A percentile compares a stretch with the other conserved stretches of the same genome.
Conservation (phyloP, 2,329 filamentous ascomycete genomes). For the Colletotrichum lini region DNA sequence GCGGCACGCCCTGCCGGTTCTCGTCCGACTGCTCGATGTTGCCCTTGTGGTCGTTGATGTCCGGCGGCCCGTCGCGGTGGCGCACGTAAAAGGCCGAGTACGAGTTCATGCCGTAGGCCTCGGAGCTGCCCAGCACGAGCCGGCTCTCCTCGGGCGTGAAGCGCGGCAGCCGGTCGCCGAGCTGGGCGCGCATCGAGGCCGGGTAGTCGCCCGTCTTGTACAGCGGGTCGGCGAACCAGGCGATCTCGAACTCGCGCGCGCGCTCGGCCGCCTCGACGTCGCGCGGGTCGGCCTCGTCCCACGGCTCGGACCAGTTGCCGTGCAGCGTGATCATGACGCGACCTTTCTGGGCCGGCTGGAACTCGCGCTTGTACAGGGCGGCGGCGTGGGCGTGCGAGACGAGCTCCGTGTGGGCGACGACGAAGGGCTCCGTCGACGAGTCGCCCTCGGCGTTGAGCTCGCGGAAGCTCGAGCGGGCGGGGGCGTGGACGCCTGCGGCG, state of each 20-base stretch:
- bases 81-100: conserved; percentile 58
- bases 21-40: conserved; percentile 55
- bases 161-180: conserved; percentile 53
- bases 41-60: conserved; percentile 57
- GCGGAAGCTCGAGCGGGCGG: conserved; percentile 49
- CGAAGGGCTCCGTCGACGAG: conserved; percentile 54
- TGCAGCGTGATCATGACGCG: conserved; percentile 58
- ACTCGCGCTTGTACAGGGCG: conserved; percentile 57
- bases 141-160: conserved; percentile 57
- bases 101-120: conserved; percentile 60
- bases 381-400: conserved; percentile 55
- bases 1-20: conserved; percentile 51
- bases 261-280: conserved; percentile 56
- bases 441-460: conserved; percentile 51
- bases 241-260: conserved; percentile 59
- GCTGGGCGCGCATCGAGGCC: conserved; percentile 55
- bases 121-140: conserved; percentile 55
- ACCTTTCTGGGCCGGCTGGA: conserved; percentile 54
- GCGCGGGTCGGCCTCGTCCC: conserved; percentile 52
- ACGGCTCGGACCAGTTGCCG: conserved; percentile 59
- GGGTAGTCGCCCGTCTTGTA: conserved; percentile 58
- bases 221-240: conserved; percentile 58
- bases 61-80: conserved; percentile 52
- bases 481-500: conserved; percentile 53
- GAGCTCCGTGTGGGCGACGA: conserved; percentile 57